A percentile compares a stretch with the other conserved stretches of the same genome.
These are phyloP conservation scores for Acanthamoeba triangularis DNA, from an alignment of 208 protist genomes.

Conservation along the genomic window DNA sequence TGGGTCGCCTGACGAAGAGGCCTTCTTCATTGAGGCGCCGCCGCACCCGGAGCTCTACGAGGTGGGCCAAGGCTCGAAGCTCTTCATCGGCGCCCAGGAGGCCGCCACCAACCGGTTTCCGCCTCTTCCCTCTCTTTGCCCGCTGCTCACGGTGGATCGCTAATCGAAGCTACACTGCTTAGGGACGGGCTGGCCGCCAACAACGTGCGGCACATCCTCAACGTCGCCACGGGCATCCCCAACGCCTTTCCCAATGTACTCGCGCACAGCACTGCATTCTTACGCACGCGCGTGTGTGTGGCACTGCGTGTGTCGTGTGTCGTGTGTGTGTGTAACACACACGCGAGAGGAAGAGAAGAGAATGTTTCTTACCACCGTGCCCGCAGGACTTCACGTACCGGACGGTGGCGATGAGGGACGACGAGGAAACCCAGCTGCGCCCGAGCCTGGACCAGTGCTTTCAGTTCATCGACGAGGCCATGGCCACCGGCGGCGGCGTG, in stretches of 20 bases:
- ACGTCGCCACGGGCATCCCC: slow-evolving; percentile 47
- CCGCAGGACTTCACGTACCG: slow-evolving; percentile 22
- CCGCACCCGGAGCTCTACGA: slow-evolving; percentile 58
- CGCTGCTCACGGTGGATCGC: too few species aligned
- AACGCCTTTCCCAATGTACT: slow-evolving; percentile 41
- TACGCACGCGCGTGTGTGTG: not conserved
- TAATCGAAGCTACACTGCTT: not conserved
- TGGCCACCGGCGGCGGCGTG: slow-evolving; percentile 11
- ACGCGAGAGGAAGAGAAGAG: too few species aligned
- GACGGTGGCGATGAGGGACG: slow-evolving; percentile 1
- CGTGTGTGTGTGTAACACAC: too few species aligned
- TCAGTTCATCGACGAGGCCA: slow-evolving; percentile 22
- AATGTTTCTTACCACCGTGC: too few species aligned
- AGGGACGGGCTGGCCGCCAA: slow-evolving; percentile 29
- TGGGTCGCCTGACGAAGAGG: not conserved
- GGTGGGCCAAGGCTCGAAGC: not conserved
- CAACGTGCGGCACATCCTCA: slow-evolving; percentile 35
- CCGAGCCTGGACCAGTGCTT: slow-evolving; percentile 27
- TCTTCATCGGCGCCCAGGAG: slow-evolving; percentile 54
- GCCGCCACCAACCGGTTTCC: slow-evolving; percentile 47
- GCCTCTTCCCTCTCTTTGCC: not conserved
- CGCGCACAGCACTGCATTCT: not conserved
- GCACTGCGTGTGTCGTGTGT: not conserved
- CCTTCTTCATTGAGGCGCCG: slow-evolving; percentile 55
- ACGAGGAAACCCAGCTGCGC: slow-evolving; percentile 12